Conservation (phyloP, 2,329 filamentous ascomycete genomes). For the Verticillium dahliae region DNA sequence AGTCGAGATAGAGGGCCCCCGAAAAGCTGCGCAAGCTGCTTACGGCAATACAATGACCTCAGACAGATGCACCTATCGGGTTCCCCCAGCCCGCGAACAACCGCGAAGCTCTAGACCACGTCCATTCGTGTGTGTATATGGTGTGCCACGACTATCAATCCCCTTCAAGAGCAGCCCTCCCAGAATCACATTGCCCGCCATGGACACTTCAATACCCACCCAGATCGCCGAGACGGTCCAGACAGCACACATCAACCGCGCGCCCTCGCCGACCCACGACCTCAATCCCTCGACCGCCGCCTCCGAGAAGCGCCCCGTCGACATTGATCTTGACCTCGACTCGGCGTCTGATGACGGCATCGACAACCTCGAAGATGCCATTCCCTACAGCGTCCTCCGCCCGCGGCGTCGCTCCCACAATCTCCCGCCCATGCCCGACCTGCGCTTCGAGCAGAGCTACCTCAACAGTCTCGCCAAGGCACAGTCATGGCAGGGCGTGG, state of each 20-base stretch:
- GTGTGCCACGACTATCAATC: not conserved
- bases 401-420: conserved; percentile 39
- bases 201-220: conserved; percentile 50
- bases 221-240: conserved; percentile 77
- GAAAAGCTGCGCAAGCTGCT: not conserved
- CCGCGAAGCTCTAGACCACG: not conserved
- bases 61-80: not conserved
- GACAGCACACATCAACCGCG: conserved; percentile 66
- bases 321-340: conserved; percentile 30
- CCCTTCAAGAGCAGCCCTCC: not conserved
- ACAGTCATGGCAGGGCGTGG: conserved; percentile 71
- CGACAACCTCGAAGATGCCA: conserved; percentile 56
- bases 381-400: conserved; percentile 59
- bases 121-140: too few relatives aligned
- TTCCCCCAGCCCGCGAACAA: not conserved
- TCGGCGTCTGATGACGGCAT: conserved; percentile 32
- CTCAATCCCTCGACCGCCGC: conserved; percentile 73
- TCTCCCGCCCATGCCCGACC: conserved; percentile 69
- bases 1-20: too few relatives aligned
- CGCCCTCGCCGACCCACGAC: conserved; percentile 69
- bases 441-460: conserved; percentile 98
- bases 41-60: not conserved
- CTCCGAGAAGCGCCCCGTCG: conserved; percentile 52
- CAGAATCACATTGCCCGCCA: conserved; percentile 1
- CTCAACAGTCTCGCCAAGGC: conserved; percentile 79